phyloP scores from a whole-genome alignment of 2,329 filamentous ascomycete genomes.

The Colletotrichum abscissum region DNA sequence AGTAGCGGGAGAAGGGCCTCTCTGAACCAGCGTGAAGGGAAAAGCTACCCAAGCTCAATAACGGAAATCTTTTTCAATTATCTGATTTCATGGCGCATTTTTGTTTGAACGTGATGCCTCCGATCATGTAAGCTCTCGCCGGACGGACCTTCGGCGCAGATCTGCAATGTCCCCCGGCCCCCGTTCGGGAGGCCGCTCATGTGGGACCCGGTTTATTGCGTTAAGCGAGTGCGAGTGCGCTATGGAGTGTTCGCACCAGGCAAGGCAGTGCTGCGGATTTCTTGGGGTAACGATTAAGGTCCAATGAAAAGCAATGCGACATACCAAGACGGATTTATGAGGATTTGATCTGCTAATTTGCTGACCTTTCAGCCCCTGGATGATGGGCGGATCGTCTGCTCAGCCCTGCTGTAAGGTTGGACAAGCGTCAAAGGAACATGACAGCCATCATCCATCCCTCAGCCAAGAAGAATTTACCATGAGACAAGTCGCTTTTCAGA shows the following conservation, averaged over 20 bases:
- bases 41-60: fast-evolving
- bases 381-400: background rate
- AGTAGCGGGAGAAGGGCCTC: background rate
- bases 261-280: background rate
- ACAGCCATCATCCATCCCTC: too few species aligned
- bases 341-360: background rate
- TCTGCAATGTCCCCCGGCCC: background rate
- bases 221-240: slow-evolving; percentile 9
- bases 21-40: fast-evolving
- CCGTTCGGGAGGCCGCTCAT: background rate
- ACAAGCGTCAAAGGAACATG: too few species aligned
- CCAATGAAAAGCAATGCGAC: background rate
- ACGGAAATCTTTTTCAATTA: background rate
- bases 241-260: background rate
- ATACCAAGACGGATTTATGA: background rate
- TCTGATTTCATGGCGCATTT: background rate
- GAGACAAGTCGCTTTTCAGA: too few species aligned
- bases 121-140: background rate
- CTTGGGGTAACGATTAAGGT: background rate
- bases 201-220: background rate
- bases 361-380: too few species aligned
- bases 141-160: background rate
- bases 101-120: background rate
- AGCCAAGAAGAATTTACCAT: too few species aligned
- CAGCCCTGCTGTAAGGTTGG: background rate